Conservation (phyloP, 768 basidiomycete genomes). For the Agaricus blazei region DNA sequence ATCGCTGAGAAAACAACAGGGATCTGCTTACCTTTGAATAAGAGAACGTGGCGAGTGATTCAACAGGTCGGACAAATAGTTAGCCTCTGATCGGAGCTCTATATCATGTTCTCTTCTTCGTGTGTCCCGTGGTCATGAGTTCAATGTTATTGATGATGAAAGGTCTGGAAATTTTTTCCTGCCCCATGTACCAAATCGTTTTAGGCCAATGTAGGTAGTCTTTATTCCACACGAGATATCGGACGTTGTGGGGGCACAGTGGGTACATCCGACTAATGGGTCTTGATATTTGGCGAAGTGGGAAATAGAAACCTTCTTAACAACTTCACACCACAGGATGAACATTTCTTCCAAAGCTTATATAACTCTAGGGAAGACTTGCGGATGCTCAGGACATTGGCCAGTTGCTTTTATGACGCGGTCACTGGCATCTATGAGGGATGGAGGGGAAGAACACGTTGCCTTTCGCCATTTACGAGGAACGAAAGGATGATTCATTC, state of each 20-base stretch:
- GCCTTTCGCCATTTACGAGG: constrained; percentile 31
- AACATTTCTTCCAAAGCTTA: constrained; percentile 49
- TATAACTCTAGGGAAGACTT: constrained; percentile 51
- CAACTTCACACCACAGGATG: constrained; percentile 54
- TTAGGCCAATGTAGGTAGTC: neutral
- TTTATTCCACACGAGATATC: neutral
- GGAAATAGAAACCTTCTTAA: constrained; percentile 27
- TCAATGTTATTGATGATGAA: constrained; percentile 1
- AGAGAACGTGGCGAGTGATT: constrained; percentile 56
- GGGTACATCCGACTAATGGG: constrained; percentile 1
- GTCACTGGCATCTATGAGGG: constrained; percentile 46
- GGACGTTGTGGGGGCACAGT: neutral
- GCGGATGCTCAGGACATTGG: constrained; percentile 61
- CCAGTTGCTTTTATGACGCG: constrained; percentile 41
- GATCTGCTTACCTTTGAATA: constrained; percentile 48
- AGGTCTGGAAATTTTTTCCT: constrained; percentile 9
- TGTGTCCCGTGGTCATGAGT: neutral
- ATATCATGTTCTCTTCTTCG: constrained; percentile 4
- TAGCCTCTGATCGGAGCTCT: constrained; percentile 44
- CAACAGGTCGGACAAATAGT: constrained; percentile 62
- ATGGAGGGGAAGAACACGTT: constrained; percentile 40
- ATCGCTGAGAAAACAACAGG: neutral
- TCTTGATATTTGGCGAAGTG: neutral
- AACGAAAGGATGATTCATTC: neutral
- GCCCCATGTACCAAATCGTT: constrained; percentile 16